phyloP scores from a whole-genome alignment of 352 stramenopile genomes.

The Globisporangium nunn region DNA sequence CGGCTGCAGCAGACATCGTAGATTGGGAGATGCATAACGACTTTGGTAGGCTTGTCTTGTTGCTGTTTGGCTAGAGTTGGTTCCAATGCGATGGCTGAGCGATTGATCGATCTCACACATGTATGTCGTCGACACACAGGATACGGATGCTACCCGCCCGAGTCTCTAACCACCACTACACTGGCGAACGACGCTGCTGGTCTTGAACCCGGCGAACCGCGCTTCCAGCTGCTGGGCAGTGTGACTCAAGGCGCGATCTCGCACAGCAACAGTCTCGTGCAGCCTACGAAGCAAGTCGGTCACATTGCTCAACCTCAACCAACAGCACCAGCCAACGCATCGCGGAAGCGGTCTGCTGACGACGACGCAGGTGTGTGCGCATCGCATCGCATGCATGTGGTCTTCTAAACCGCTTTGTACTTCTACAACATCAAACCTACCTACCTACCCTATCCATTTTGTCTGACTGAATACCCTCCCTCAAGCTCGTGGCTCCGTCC shows the following conservation, averaged over 20 bases:
- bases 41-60: background rate
- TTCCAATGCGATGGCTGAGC: background rate
- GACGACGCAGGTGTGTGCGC: background rate
- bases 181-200: background rate
- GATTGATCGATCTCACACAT: background rate
- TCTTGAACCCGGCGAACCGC: background rate
- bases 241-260: background rate
- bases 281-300: background rate
- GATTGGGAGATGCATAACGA: conserved; percentile 13
- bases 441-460: background rate
- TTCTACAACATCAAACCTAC: conserved; percentile 1
- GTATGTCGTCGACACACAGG: background rate
- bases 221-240: conserved; percentile 10
- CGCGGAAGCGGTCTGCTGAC: background rate
- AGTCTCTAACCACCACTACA: conserved; percentile 2
- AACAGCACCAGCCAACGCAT: conserved; percentile 3
- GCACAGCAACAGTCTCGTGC: background rate
- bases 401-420: background rate
- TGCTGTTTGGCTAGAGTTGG: background rate
- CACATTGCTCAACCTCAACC: background rate
- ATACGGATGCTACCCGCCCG: conserved; percentile 1
- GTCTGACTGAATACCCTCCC: background rate
- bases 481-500: background rate
- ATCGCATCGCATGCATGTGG: background rate
- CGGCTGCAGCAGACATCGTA: conserved; percentile 23